Evolutionary conservation across 1,284 basidiomycete species (phyloP).

Genomic region (Apiotrichum laibachii): DNA sequence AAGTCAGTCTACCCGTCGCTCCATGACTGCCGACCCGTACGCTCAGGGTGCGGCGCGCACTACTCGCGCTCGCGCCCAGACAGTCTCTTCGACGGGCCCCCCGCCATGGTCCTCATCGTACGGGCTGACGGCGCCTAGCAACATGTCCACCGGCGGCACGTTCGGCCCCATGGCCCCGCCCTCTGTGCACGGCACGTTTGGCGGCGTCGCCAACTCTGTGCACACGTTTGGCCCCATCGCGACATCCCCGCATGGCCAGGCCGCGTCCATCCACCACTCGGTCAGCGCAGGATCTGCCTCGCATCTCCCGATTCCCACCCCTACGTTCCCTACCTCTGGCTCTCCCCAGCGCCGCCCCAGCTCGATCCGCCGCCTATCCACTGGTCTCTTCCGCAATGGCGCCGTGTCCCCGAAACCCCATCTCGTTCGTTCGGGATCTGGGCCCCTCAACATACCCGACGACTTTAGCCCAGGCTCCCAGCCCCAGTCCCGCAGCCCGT

Average conservation of each 20-base stretch:
- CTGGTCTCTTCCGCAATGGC: constrained; percentile 32
- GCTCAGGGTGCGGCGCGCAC: neutral
- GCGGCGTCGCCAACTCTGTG: neutral
- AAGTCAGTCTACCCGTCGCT: constrained; percentile 5
- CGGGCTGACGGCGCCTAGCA: neutral
- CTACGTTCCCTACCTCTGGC: constrained; percentile 21
- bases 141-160: constrained; percentile 1
- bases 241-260: neutral
- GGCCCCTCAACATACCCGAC: neutral
- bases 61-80: constrained; percentile 12
- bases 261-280: constrained; percentile 1
- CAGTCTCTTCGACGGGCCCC: constrained; percentile 12
- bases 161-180: neutral
- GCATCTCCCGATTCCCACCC: constrained; percentile 9
- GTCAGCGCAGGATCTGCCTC: constrained; percentile 7
- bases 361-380: constrained; percentile 39
- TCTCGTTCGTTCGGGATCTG: neutral
- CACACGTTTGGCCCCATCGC: neutral
- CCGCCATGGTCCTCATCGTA: constrained; percentile 11
- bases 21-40: constrained; percentile 12
- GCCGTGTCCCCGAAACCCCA: constrained; percentile 32
- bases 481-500: neutral
- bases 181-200: too few species aligned
- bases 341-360: constrained; percentile 42
- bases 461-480: constrained; percentile 2